Conservation (phyloP, 345 rosid species). For the Psidium friedrichsthalianum region DNA sequence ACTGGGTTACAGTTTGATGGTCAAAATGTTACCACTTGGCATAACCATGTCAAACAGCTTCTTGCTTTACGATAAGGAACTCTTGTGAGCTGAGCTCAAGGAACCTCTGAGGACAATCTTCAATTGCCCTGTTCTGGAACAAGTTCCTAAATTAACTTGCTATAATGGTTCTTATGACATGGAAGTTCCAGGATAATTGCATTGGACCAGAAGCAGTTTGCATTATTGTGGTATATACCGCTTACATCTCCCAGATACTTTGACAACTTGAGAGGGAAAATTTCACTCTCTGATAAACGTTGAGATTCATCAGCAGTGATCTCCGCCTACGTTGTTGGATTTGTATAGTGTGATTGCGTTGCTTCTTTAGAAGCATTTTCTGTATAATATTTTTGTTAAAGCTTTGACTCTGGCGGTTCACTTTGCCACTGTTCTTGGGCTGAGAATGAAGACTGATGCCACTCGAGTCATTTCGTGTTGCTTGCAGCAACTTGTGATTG, state of each 20-base stretch:
- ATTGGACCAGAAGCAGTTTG: neutral
- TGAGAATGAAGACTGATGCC: neutral
- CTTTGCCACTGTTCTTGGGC: neutral
- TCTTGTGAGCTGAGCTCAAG: conserved; percentile 4
- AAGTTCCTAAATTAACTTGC: neutral
- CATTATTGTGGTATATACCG: neutral
- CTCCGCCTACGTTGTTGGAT: neutral
- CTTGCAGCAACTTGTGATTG: neutral
- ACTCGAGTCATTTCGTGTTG: neutral
- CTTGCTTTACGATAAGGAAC: conserved; percentile 73
- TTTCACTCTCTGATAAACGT: neutral
- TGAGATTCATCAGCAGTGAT: neutral
- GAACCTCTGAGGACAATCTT: neutral
- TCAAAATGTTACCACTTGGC: conserved; percentile 78
- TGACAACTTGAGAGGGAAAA: neutral
- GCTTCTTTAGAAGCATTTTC: neutral
- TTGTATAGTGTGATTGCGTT: neutral
- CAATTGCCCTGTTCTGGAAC: neutral
- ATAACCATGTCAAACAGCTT: conserved; percentile 82
- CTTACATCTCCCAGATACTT: neutral
- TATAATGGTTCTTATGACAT: neutral
- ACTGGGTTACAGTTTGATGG: conserved; percentile 89
- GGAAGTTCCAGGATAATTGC: neutral
- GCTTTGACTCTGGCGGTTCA: neutral
- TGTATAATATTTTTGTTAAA: neutral